phyloP scores from a whole-genome alignment of 1,139 yeast species.

The Yamadazyma oceani region DNA sequence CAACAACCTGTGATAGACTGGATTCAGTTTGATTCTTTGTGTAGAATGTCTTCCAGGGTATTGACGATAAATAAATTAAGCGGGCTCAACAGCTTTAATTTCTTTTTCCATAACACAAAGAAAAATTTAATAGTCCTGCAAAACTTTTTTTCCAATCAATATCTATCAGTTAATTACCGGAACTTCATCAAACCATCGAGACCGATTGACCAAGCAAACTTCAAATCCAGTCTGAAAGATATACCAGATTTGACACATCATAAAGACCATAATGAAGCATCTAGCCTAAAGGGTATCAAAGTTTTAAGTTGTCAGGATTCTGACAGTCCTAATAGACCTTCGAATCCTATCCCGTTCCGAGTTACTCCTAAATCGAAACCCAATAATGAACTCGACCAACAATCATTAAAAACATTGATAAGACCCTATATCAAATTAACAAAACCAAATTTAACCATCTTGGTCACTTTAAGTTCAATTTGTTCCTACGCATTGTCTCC shows the following conservation, averaged over 20 bases:
- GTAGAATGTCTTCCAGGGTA: constrained; percentile 2
- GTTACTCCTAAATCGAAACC: constrained; percentile 38
- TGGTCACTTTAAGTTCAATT: constrained; percentile 88
- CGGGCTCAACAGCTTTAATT: constrained; percentile 34
- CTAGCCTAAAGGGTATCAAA: constrained; percentile 18
- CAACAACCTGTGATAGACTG: too few relatives aligned
- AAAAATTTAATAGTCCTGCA: constrained; percentile 30
- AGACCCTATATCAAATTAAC: constrained; percentile 75
- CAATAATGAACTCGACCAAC: constrained; percentile 14
- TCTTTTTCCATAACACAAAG: constrained; percentile 41
- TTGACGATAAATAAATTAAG: constrained; percentile 26
- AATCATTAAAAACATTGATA: constrained; percentile 30
- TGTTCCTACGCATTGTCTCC: constrained; percentile 95
- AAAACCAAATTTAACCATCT: constrained; percentile 83
- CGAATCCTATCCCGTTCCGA: constrained; percentile 54
- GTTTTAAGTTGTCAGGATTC: constrained; percentile 43
- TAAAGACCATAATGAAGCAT: constrained; percentile 8
- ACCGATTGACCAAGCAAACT: not conserved
- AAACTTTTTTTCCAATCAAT: constrained; percentile 38
- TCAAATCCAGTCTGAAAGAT: not conserved
- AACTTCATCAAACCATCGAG: constrained; percentile 3
- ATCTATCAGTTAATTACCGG: constrained; percentile 15
- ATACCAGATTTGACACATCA: not conserved
- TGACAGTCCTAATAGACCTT: constrained; percentile 17
- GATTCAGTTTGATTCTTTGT: too few relatives aligned